Evolutionary conservation across 352 stramenopile species (phyloP).

Genomic region (Pythium myriotylum): DNA sequence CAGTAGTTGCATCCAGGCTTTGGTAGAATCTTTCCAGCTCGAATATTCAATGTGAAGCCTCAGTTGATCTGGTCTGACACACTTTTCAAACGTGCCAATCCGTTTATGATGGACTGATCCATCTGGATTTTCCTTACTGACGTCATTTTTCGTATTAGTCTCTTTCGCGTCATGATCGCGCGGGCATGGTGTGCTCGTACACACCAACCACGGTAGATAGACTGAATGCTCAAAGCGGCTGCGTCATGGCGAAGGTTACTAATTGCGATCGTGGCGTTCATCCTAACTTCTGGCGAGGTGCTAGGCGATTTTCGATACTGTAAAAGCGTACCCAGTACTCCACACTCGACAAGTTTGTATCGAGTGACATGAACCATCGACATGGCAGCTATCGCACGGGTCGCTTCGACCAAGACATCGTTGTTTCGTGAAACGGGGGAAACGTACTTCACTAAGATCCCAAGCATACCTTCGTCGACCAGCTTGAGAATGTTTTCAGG

Average conservation of each 20-base stretch:
- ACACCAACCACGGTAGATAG: conserved; percentile 67
- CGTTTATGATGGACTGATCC: conserved; percentile 24
- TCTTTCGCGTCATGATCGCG: conserved; percentile 32
- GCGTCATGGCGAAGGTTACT: conserved; percentile 72
- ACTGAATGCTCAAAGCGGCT: conserved; percentile 70
- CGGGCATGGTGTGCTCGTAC: conserved; percentile 41
- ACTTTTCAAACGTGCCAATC: conserved; percentile 35
- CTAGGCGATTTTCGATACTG: conserved; percentile 54
- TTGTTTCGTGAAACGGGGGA: conserved; percentile 53
- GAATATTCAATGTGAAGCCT: no score
- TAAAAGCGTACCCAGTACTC: conserved; percentile 57
- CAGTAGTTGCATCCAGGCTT: no score
- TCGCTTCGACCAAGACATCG: conserved; percentile 58
- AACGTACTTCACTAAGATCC: conserved; percentile 74
- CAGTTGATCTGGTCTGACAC: not conserved
- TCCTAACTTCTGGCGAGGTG: conserved; percentile 40
- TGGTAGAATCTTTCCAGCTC: no score
- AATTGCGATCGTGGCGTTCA: conserved; percentile 49
- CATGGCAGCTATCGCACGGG: conserved; percentile 59
- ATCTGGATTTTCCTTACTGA: conserved; percentile 33
- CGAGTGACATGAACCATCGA: conserved; percentile 62
- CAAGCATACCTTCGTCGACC: conserved; percentile 62
- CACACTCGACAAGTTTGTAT: conserved; percentile 60
- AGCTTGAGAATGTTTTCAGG: conserved; percentile 76
- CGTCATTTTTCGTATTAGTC: conserved; percentile 34